A percentile compares a stretch with the other conserved stretches of the same genome.
Evolutionary conservation across 2,329 filamentous ascomycete genomes (phyloP).

Genomic region (Cytospora schulzeri): DNA sequence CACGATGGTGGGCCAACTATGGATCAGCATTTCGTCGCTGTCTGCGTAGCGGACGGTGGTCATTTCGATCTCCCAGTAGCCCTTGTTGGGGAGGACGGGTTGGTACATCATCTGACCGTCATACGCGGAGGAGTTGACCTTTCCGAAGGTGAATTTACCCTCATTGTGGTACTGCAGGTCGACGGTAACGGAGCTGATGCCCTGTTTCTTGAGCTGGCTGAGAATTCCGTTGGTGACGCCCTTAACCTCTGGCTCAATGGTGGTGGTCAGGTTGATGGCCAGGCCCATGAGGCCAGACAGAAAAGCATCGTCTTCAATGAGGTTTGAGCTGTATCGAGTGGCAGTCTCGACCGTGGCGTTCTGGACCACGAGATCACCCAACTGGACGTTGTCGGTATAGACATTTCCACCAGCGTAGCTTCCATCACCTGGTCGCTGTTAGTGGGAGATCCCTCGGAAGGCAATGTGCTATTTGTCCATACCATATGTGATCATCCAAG

Average conservation of each 20-base stretch:
- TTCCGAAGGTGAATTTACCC: conserved; percentile 55
- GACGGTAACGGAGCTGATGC: conserved; percentile 49
- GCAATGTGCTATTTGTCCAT: conserved; percentile 40
- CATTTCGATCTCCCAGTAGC: conserved; percentile 45
- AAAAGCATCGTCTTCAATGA: conserved; percentile 43
- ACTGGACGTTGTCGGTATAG: conserved; percentile 51
- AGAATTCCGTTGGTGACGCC: conserved; percentile 51
- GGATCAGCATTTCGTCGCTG: conserved; percentile 40
- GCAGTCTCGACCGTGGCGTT: conserved; percentile 55
- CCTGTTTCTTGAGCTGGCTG: conserved; percentile 44
- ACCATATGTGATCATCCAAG: conserved; percentile 54
- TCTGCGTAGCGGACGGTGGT: conserved; percentile 40
- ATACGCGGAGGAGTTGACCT: conserved; percentile 45
- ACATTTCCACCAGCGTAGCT: conserved; percentile 49
- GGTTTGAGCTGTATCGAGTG: conserved; percentile 43
- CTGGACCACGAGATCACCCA: conserved; percentile 48
- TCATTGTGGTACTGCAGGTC: conserved; percentile 52
- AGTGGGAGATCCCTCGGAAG: not conserved
- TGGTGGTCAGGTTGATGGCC: conserved; percentile 48
- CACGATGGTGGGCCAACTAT: conserved; percentile 55
- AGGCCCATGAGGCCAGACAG: conserved; percentile 57
- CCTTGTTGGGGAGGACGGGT: conserved; percentile 54
- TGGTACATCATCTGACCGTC: conserved; percentile 47
- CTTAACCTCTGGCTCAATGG: conserved; percentile 45
- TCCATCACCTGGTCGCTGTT: conserved; percentile 42